Evolutionary conservation across 169 alveolate species (phyloP), one percentile per base, ranked within the genome.

Genomic region (Eimeria praecox): DNA sequence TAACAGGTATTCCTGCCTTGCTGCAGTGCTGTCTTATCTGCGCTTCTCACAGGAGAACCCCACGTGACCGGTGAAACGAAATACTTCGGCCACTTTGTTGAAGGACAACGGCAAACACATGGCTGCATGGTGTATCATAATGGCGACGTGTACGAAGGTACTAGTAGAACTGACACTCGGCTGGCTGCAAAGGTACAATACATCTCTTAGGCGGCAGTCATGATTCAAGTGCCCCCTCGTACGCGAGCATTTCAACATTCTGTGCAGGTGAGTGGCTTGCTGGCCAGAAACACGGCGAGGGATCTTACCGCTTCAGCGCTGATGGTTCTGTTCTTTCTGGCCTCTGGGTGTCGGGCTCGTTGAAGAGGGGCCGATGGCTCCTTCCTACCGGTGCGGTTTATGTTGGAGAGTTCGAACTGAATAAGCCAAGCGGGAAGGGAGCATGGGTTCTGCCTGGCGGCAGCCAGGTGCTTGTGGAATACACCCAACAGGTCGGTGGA

Each of bases 391-490:
- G 96, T 18, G 89, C 91, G 8, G 90, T 64, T 12, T 94, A 66
- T 73, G 80, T 82, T 5, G 96, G 96, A 22, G 80, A 54, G 52
- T 94, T 94, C 54, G 90, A 83, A 71, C 64, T 88, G 30, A 94
- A 94, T 82, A 94, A 94, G 30, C 96, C 96, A 9, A 56, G n/a
- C 40, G 96, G 96, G 10, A 66, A 52, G 56, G 96, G 96, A 22
- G 93, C 80, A 71, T 94, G 96, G 96, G n/a, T 94, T 40, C 77
- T 94, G 18, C 96, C 96, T 38, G 78, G 69, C 20, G 96, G 96
- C 40, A 94, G 40, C 22, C 96, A 94, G 69, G 71, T 94, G 54
- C 64, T 82, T 64, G 96, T 88, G 66, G 94, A 94, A 30, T 94
- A 83, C 44, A 66, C 66, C 22, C 96, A 94, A 69, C 90, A 94